Conservation (phyloP, 164 flowering plant genomes). For the Berberis thunbergii region DNA sequence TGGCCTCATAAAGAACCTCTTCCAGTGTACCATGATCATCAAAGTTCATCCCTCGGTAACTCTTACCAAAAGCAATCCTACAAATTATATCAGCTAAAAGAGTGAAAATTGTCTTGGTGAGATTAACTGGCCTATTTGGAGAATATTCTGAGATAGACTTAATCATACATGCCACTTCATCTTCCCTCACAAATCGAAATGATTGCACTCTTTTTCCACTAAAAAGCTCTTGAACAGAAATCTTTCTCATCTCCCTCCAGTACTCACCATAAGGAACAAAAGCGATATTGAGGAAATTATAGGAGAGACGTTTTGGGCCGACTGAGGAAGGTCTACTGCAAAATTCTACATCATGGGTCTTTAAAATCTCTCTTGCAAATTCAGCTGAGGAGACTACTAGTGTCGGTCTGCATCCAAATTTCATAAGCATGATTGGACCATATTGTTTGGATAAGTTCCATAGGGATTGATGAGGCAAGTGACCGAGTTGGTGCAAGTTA, state of each 20-base stretch:
- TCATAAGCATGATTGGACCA: neutral
- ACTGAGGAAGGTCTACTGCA: conserved; percentile 8
- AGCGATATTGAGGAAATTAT: neutral
- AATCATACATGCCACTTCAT: neutral
- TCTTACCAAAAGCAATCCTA: conserved; percentile 1
- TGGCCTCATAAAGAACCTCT: neutral
- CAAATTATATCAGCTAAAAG: neutral
- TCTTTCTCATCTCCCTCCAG: conserved; percentile 3
- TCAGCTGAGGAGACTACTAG: conserved; percentile 2
- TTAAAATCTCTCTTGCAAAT: conserved; percentile 6
- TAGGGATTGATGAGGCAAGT: neutral
- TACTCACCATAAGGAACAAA: neutral
- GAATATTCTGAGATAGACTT: neutral
- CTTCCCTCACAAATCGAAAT: neutral
- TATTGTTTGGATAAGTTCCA: neutral
- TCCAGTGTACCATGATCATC: neutral
- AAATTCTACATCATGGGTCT: conserved; percentile 15
- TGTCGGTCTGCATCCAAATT: neutral
- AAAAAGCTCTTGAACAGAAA: neutral
- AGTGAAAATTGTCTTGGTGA: neutral
- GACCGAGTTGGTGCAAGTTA: neutral
- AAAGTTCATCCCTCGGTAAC: neutral
- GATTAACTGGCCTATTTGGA: neutral
- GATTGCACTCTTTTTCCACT: neutral
- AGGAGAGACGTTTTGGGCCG: neutral